phyloP scores from a whole-genome alignment of 345 rosid genomes.

The Corchorus capsularis region DNA sequence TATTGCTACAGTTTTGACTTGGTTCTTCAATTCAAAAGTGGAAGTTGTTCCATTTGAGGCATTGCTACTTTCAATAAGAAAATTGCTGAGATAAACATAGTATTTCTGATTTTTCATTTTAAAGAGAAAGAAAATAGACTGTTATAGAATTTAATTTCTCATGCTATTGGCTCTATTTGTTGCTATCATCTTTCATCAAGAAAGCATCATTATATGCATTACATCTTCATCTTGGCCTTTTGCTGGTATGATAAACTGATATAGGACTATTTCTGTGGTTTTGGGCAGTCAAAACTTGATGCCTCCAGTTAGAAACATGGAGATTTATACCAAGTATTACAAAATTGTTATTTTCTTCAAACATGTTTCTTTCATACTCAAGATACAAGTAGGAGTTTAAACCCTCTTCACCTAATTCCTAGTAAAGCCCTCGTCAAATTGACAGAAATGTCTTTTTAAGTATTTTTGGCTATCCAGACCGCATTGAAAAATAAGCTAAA shows the following conservation, averaged over 20 bases:
- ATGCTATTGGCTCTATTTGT: neutral
- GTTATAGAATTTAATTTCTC: neutral
- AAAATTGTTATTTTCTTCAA: too few species aligned
- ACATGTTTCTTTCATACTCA: neutral
- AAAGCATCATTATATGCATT: neutral
- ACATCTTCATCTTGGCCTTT: neutral
- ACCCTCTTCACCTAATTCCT: too few species aligned
- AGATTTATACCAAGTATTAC: neutral
- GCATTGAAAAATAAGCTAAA: neutral
- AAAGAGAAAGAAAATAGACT: neutral
- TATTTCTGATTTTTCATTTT: neutral
- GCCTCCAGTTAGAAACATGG: neutral
- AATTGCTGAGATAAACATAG: neutral
- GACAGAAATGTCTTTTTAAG: neutral
- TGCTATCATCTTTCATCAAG: neutral
- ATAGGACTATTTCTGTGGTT: neutral
- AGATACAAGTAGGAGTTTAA: too few species aligned
- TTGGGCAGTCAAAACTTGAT: neutral
- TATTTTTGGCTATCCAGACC: neutral
- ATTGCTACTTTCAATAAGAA: neutral
- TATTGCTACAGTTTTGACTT: conserved; percentile 34
- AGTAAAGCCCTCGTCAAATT: too few species aligned
- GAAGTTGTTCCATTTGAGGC: neutral
- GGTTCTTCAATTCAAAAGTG: neutral
- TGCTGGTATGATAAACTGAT: neutral